Evolutionary conservation across 2,329 filamentous ascomycete genomes (phyloP), one percentile per base, ranked within the genome.

Genomic region (Xylariaceae sp.): DNA sequence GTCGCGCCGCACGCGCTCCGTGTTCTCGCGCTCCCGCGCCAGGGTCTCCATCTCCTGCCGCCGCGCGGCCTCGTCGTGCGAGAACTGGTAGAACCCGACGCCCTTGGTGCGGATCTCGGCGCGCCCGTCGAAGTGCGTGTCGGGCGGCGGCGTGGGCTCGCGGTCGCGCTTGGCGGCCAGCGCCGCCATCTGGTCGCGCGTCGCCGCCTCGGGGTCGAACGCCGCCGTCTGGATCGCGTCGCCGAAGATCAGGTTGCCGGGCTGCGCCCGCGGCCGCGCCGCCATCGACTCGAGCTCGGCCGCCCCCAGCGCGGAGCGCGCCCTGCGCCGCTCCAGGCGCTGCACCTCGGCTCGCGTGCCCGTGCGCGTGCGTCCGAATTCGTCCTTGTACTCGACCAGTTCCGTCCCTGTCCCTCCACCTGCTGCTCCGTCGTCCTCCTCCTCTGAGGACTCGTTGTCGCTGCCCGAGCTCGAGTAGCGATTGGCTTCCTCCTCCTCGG

Each of bases 81-180:
- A 83, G 69, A 99, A 97, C 51, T 88, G 86, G 75, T 92, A 97
- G 74, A 97, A 99, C 0, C 90, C 94, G 0, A 89, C 90, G 3
- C 94, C 94, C 65, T 94, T 93, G 37, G 85, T 91, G 56, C 94
- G 80, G 42, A 96, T 85, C 79, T 99, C 94, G 56, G 81, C 81
- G 56, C 83, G 82, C 1, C 91, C 91, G 70, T 97, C 89, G 73
- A 97, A 99, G 73, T 97, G 93, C 65, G 81, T 79, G 63, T 87
- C 83, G 6, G 86, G 84, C 5, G 92, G 92, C 47, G 92, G 91
- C 42, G 92, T 96, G 45, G 86, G 79, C 63, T 85, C 88, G 51
- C 86, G 81, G 74, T 97, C 92, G 40, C 92, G 82, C 73, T 89
- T 90, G 57, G 81, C 78, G 2, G 92, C 92, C 24, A 96, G 75